phyloP scores from a whole-genome alignment of 768 basidiomycete species.

The Auriscalpium vulgare region DNA sequence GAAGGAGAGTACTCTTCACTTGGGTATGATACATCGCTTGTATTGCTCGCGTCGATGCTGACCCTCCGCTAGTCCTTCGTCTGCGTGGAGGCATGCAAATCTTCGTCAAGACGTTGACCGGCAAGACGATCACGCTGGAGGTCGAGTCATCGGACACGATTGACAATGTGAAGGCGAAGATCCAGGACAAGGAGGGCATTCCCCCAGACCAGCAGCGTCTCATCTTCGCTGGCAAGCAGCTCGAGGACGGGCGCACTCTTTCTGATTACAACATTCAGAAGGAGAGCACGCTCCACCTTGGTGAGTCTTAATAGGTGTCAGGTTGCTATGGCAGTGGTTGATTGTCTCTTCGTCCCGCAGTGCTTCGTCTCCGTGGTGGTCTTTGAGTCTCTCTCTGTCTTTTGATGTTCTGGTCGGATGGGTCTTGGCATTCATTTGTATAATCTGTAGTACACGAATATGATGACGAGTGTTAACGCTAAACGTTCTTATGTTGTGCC shows the following conservation, averaged over 20 bases:
- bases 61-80: conserved; percentile 4
- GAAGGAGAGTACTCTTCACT: conserved; percentile 12
- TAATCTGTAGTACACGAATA: too few species aligned
- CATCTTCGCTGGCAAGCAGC: conserved; percentile 13
- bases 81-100: conserved; percentile 13
- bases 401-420: too few species aligned
- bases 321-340: neutral
- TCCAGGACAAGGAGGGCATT: conserved; percentile 14
- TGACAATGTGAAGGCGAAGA: conserved; percentile 14
- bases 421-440: too few species aligned
- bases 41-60: neutral
- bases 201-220: conserved; percentile 14
- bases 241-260: conserved; percentile 14
- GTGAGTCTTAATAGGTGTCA: neutral
- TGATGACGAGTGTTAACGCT: too few species aligned
- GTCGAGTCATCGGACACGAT: conserved; percentile 15
- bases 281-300: conserved; percentile 14
- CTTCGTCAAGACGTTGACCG: conserved; percentile 11
- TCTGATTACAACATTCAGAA: conserved; percentile 15
- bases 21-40: neutral
- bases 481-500: too few species aligned
- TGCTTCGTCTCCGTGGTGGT: conserved; percentile 45
- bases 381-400: conserved; percentile 6
- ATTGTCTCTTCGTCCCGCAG: conserved; percentile 9
- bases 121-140: conserved; percentile 14